Conservation (phyloP, 108 stramenopile species). For the Skeletonema costatum region DNA sequence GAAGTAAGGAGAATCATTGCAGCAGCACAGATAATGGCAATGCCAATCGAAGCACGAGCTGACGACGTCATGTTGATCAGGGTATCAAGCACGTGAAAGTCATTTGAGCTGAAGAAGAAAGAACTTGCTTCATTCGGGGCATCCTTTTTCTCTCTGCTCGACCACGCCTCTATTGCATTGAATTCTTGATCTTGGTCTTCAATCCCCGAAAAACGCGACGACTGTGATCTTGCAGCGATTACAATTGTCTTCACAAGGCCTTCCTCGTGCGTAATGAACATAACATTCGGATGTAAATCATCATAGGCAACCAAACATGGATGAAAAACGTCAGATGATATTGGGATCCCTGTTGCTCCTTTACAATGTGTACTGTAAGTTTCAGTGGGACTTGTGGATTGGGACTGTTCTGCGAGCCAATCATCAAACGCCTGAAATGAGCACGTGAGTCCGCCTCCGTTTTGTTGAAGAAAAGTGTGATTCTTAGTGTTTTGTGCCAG, state of each 20-base stretch:
- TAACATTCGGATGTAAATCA: constrained; percentile 22
- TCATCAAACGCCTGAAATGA: constrained; percentile 47
- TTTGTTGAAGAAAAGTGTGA: background rate
- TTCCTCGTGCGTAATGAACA: background rate
- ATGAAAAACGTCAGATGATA: constrained; percentile 43
- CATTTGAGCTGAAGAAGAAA: constrained; percentile 29
- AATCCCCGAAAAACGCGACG: background rate
- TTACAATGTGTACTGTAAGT: constrained; percentile 44
- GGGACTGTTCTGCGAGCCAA: constrained; percentile 47
- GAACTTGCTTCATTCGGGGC: constrained; percentile 33
- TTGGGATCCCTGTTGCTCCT: constrained; percentile 44
- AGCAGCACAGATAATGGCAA: constrained; percentile 37
- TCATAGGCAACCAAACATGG: constrained; percentile 55
- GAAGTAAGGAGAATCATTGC: constrained; percentile 50
- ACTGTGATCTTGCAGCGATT: background rate
- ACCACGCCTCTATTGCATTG: constrained; percentile 48
- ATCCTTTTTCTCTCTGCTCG: constrained; percentile 12
- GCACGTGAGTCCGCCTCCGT: constrained; percentile 24
- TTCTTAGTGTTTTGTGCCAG: background rate
- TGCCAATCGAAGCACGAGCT: background rate
- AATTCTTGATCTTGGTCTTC: constrained; percentile 43
- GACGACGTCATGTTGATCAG: constrained; percentile 35
- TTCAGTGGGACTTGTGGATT: constrained; percentile 12
- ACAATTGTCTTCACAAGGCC: background rate
- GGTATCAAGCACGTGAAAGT: constrained; percentile 62